Evolutionary conservation across 306 rosid genomes (phyloP), one percentile per base, ranked within the genome.

Genomic region (Medicago truncatula): DNA sequence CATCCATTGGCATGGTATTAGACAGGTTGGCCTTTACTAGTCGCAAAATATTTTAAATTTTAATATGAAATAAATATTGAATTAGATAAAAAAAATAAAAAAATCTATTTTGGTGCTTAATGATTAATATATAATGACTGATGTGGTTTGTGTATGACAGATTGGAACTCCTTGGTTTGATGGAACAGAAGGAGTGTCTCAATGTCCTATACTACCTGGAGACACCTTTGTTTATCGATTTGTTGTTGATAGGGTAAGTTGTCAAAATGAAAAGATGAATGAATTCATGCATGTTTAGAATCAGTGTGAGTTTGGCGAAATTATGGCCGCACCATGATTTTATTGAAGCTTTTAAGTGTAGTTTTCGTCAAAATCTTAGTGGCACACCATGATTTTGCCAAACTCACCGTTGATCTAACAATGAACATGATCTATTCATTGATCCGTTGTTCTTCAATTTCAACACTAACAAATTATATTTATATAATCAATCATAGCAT

Each of bases 91-190:
- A 23, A 23, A n/a, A n/a, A n/a, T n/a, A n/a, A n/a, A 21, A 23
- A 23, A 15, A 7, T n/a, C 12, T 15, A 11, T 25, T 44, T 17
- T 7, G 73, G 34, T 59, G 50, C 6, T 20, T 56, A 18, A 56
- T 56, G 31, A 8, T 54, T 54, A 18, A 3, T 54, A 54, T 54
- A 3, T 56, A 56, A 56, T 56, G 61, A 54, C 31, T 47, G 3
- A 47, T 57, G 6, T 75, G 36, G 6, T 36, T 78, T 73, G 44
- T 58, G 20, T 31, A 34, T 68, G 75, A 50, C 78, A 91, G 97
- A 88, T 85, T 72, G 97, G 95, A 82, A 83, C 96, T 64, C 98
- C 98, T 10, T 91, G 98, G 98, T 85, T 78, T 70, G 98, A 94
- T 85, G 97, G 98, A 86, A 87, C 96, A 28, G 98, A 92, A 74